These are phyloP conservation scores for Penicillium soppii DNA, from an alignment of 495 filamentous ascomycete species.

Conservation along the genomic window DNA sequence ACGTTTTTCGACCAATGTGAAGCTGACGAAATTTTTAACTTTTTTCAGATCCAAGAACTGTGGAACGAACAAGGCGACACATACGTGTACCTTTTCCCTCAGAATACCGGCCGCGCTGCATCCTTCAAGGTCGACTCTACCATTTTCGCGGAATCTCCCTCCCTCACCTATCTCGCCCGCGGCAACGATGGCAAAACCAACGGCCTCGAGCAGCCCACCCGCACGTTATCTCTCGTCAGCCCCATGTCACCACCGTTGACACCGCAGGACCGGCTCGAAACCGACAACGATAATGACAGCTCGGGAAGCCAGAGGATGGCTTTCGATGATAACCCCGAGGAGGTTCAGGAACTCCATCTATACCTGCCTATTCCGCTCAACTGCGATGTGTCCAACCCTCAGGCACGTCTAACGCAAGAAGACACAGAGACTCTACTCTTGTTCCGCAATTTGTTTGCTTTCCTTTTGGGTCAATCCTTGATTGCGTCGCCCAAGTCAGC, in stretches of 20 bases:
- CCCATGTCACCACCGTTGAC: constrained; percentile 42
- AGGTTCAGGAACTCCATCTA: constrained; percentile 61
- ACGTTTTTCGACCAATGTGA: not conserved
- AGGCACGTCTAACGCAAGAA: constrained; percentile 40
- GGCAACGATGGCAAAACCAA: constrained; percentile 51
- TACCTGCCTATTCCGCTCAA: constrained; percentile 64
- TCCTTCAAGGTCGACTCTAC: constrained; percentile 78
- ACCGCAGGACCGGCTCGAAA: constrained; percentile 26
- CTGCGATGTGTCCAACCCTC: constrained; percentile 43
- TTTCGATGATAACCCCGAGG: constrained; percentile 41
- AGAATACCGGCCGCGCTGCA: constrained; percentile 60
- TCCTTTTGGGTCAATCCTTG: constrained; percentile 76
- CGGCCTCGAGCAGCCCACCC: constrained; percentile 37
- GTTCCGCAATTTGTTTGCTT: constrained; percentile 88
- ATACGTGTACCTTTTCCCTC: constrained; percentile 79
- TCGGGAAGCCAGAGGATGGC: constrained; percentile 43
- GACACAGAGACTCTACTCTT: constrained; percentile 71
- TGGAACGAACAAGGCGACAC: constrained; percentile 86
- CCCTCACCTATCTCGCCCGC: constrained; percentile 68
- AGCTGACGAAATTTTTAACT: not conserved
- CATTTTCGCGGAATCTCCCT: constrained; percentile 66
- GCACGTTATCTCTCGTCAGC: constrained; percentile 41
- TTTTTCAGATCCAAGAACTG: constrained; percentile 69
- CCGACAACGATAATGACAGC: constrained; percentile 44
- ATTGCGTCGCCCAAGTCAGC: constrained; percentile 70